phyloP scores from a whole-genome alignment of 495 filamentous ascomycete genomes.

The Annulohypoxylon bovei region DNA sequence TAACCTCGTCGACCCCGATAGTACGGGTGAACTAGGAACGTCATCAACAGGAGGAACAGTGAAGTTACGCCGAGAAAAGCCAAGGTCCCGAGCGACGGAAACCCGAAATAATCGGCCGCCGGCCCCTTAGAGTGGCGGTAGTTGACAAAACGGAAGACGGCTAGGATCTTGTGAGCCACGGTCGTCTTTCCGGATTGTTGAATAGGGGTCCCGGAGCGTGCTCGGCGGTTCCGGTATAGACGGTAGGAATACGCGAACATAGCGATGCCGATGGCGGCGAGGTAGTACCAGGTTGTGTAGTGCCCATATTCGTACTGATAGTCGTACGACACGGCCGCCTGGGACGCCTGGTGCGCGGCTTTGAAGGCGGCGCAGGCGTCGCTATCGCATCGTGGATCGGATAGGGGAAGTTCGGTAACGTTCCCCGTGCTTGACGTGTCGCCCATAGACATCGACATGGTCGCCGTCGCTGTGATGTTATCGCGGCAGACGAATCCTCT shows the following conservation, averaged over 20 bases:
- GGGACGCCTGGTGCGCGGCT: conserved; percentile 44
- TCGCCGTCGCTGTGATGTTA: background rate
- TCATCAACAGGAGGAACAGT: conserved; percentile 42
- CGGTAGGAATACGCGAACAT: conserved; percentile 37
- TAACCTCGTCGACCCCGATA: conserved; percentile 49
- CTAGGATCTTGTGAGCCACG: conserved; percentile 30
- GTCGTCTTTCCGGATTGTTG: background rate
- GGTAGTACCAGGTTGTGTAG: conserved; percentile 49
- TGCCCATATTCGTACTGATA: conserved; percentile 50
- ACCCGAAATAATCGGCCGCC: conserved; percentile 39
- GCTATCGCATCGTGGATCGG: conserved; percentile 48
- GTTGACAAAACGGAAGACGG: conserved; percentile 36
- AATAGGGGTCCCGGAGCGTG: background rate
- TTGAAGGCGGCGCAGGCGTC: conserved; percentile 51
- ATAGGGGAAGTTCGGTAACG: conserved; percentile 46
- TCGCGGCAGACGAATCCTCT: background rate
- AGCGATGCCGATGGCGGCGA: conserved; percentile 44
- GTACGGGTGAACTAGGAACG: conserved; percentile 49
- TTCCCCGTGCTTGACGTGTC: conserved; percentile 28
- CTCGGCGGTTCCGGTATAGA: conserved; percentile 23
- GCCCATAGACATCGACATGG: conserved; percentile 31
- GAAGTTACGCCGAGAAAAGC: conserved; percentile 27
- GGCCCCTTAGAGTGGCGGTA: conserved; percentile 46
- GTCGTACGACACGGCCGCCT: conserved; percentile 44
- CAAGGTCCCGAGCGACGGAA: conserved; percentile 44